Evolutionary conservation across 208 protist species (phyloP).

Genomic region (Acanthamoeba lugdunensis): DNA sequence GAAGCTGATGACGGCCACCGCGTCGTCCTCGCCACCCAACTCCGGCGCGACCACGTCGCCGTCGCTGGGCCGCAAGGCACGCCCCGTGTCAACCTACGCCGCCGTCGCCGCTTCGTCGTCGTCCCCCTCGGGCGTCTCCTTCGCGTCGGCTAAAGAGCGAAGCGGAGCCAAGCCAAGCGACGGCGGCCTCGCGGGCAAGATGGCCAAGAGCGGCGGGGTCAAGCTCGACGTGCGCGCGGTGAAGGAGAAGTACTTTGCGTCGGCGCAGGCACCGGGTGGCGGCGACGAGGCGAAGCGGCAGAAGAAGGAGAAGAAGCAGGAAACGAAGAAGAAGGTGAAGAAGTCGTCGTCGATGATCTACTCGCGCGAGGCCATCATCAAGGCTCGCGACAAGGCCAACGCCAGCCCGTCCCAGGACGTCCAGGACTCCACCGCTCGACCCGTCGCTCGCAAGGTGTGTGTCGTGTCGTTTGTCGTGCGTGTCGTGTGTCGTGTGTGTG

Average conservation of each 20-base stretch:
- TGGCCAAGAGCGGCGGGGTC: slow-evolving; percentile 39
- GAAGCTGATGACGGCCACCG: neutral
- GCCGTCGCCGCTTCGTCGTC: neutral
- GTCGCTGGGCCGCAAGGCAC: neutral
- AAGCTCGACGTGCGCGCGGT: slow-evolving; percentile 46
- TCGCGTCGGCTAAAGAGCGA: neutral
- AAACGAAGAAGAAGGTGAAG: neutral
- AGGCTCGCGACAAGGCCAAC: neutral
- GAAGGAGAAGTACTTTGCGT: slow-evolving; percentile 24
- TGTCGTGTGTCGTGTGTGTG: too few species aligned
- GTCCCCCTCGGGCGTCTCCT: neutral
- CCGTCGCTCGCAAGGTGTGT: neutral
- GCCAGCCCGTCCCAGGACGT: neutral
- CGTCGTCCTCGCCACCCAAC: neutral
- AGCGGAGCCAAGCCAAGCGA: too few species aligned
- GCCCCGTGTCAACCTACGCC: neutral
- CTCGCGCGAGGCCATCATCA: slow-evolving; percentile 14
- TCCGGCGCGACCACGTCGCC: neutral
- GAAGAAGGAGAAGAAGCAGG: neutral
- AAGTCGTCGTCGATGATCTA: slow-evolving; percentile 49
- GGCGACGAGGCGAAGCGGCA: neutral
- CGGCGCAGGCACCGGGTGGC: neutral
- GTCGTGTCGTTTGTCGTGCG: neutral
- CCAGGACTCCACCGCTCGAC: neutral
- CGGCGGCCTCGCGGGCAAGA: neutral